Base-by-base conservation (phyloP, 192 early-diverging fungal genomes). In the Phycomyces nitens region DNA sequence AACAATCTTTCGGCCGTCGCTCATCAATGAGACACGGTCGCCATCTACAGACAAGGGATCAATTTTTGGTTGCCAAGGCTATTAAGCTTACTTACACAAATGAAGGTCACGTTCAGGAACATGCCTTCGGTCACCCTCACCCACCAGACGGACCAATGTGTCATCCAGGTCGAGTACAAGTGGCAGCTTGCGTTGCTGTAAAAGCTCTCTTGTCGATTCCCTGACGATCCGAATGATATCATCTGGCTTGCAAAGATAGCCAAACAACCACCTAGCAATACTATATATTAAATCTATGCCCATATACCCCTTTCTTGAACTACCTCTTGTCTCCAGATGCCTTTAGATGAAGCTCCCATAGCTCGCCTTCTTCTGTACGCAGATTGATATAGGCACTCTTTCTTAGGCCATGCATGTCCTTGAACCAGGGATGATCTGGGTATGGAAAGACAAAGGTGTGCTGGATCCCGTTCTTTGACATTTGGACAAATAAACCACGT, bases 111-210 rank as follows among this genome's bases (percentile, higher is more conserved):
- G 39, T 55, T 85, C 80, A 18, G 86, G 81, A 0, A 90, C 84
- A 76, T 88, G 87, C 51, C 85, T 73, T 26, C 72, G 72, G 24
- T 76, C 76, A 26, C 81, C 80, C 65, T 80, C 79, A 10, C 86
- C 87, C 24, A 89, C 84, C 11, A 87, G 74, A 0, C 89, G 76
- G 15, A 92, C 87, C 0, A 92, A 71, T 0, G 89, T 92, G 65
- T 92, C 89, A 68, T 92, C 89, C 41, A 92, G 68, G 72, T 92
- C 89, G 20, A 92, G 71, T 0, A 92, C 89, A 16, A 92, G 79
- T 0, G 89, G 89, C 7, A 92, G 66, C 40, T 76, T 76, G 49
- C 86, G 70, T 18, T 63, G 65, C 1, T 65, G 58, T 9, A 88
- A 58, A 8, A 91, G 56, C 18, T 69, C 69, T 12, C 76, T 59